Evolutionary conservation across 345 rosid genomes (phyloP).

Genomic region (Acer campestre): DNA sequence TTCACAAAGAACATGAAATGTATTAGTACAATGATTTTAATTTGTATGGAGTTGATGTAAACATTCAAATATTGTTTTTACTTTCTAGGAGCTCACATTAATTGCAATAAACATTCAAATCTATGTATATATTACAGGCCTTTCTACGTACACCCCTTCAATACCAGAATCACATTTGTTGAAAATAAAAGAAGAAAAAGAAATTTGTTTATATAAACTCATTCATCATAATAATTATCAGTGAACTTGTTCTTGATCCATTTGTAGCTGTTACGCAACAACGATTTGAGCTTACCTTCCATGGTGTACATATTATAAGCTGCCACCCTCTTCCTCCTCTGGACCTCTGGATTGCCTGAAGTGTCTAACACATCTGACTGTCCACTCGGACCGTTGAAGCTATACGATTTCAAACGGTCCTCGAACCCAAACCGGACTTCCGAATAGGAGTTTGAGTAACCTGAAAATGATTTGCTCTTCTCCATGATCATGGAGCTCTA

Average conservation of each 20-base stretch:
- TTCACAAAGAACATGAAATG: too few relatives aligned
- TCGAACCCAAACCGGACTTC: conserved; percentile 37
- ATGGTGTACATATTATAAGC: conserved; percentile 52
- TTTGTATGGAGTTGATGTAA: neutral
- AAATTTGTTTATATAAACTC: neutral
- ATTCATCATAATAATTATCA: conserved; percentile 26
- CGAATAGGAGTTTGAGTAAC: conserved; percentile 33
- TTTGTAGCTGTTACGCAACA: conserved; percentile 57
- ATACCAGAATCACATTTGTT: neutral
- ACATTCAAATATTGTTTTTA: neutral
- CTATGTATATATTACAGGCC: neutral
- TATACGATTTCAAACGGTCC: conserved; percentile 48
- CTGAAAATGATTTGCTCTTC: conserved; percentile 59
- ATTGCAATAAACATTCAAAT: neutral
- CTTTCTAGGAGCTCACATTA: neutral
- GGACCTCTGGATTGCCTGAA: conserved; percentile 49
- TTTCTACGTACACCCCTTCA: neutral
- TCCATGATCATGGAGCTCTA: conserved; percentile 37
- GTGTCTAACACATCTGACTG: conserved; percentile 9
- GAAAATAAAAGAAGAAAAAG: too few relatives aligned
- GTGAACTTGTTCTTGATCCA: conserved; percentile 69
- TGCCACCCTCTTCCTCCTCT: conserved; percentile 65
- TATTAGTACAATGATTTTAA: too few relatives aligned
- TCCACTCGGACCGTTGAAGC: conserved; percentile 51
- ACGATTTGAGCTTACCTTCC: conserved; percentile 64